Percentiles rank a stretch among this genome's conserved stretches.
These are phyloP conservation scores for Linnemannia hyalina DNA, from an alignment of 192 early-diverging fungal species.

Conservation along the genomic window DNA sequence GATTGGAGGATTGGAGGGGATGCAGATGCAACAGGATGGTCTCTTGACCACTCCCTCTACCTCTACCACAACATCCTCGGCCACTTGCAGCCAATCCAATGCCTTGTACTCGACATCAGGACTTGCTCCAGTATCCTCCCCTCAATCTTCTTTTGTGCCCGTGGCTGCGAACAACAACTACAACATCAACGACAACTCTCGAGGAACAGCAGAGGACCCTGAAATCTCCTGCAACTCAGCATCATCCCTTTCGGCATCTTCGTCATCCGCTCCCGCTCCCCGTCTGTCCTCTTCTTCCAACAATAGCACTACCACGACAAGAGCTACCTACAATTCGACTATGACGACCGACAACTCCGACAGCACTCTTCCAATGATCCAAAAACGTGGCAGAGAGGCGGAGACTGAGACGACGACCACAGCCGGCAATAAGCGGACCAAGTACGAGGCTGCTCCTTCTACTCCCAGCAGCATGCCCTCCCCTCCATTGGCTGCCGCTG, in stretches of 20 bases:
- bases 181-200: background rate
- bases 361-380: conserved; percentile 27
- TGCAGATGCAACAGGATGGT: conserved; percentile 24
- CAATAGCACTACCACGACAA: background rate
- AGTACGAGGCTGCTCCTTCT: background rate
- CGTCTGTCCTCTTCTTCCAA: conserved; percentile 7
- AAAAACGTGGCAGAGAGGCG: conserved; percentile 46
- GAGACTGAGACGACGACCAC: background rate
- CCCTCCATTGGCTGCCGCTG: background rate
- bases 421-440: conserved; percentile 1
- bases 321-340: background rate
- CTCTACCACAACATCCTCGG: background rate
- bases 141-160: background rate
- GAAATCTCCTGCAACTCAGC: conserved; percentile 12
- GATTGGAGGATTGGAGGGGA: conserved; percentile 60
- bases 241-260: background rate
- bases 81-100: background rate
- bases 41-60: background rate
- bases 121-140: background rate
- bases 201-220: background rate
- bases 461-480: background rate
- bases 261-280: conserved; percentile 8
- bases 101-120: background rate
- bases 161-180: background rate
- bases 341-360: conserved; percentile 27